Evolutionary conservation across 345 rosid genomes (phyloP), one percentile per base, ranked within the genome.

Genomic region (Melaleuca quinquenervia): DNA sequence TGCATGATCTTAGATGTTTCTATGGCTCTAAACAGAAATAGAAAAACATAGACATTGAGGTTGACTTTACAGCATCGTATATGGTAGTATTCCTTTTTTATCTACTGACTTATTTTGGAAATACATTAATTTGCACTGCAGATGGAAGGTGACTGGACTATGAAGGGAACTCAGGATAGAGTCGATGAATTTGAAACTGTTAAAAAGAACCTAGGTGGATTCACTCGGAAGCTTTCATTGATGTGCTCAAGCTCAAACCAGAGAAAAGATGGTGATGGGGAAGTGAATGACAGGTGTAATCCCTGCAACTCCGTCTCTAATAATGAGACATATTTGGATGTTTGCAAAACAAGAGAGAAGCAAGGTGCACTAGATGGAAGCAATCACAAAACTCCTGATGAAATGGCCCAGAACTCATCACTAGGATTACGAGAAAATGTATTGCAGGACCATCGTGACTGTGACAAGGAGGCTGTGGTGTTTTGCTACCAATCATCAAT

Each of bases 171-270:
- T 74, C 90, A 76, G 50, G 82, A 86, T 85, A 91, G 84, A 84
- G 84, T 52, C 18, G 56, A 78, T 74, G 92, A 85, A 82, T 16
- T 52, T 53, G 86, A 82, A 90, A 48, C 82, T 41, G 75, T 64
- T 85, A 87, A 89, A 41, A 84, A 82, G 82, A 92, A 85, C 86
- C 52, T 85, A 16, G 50, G 74, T 74, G 84, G 90, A 36, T 85
- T 86, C 52, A 89, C 90, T 84, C 82, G 75, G 78, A 91, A 91
- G 90, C 74, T 92, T 51, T 89, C 93, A 24, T 84, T 92, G 82
- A 91, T 87, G 22, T 86, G 89, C 48, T 85, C 93, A 11, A 82
- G 85, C 89, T 87, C 89, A 82, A 83, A n/a, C 52, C 76, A 78
- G 55, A 87, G 29, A 60, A 60, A 70, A 80, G 88, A 74, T 24